Evolutionary conservation across 2,329 filamentous ascomycete species (phyloP).

Genomic region (Aspergillus terreus): DNA sequence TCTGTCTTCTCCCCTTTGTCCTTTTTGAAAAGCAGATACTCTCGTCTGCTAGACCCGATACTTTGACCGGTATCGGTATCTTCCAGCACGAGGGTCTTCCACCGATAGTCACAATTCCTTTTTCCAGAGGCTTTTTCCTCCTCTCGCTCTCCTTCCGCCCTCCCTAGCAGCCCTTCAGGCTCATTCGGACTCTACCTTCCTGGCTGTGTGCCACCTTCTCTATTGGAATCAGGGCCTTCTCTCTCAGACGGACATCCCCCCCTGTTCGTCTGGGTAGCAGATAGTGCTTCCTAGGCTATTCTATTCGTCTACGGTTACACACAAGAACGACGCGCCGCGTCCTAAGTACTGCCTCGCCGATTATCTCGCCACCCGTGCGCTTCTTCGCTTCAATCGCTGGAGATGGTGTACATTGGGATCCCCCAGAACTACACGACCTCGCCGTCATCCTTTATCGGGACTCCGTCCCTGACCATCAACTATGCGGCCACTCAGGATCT

Average conservation of each 20-base stretch:
- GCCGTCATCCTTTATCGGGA: slow-evolving; percentile 70
- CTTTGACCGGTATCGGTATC: slow-evolving; percentile 79
- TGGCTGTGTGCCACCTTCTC: slow-evolving; percentile 68
- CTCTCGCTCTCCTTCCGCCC: slow-evolving; percentile 74
- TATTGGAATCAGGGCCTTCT: slow-evolving; percentile 82
- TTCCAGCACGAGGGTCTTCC: slow-evolving; percentile 60
- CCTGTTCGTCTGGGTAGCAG: slow-evolving; percentile 95
- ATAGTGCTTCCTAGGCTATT: slow-evolving; percentile 75
- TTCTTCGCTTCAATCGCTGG: slow-evolving; percentile 31
- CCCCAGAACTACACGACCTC: slow-evolving; percentile 79
- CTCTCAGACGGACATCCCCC: slow-evolving; percentile 80
- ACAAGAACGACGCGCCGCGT: slow-evolving; percentile 11
- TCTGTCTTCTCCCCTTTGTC: slow-evolving; percentile 16
- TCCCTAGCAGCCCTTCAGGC: slow-evolving; percentile 69
- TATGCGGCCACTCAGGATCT: slow-evolving; percentile 88
- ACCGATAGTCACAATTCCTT: slow-evolving; percentile 79
- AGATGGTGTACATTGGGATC: slow-evolving; percentile 82
- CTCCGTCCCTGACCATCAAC: slow-evolving; percentile 93
- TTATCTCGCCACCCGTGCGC: slow-evolving; percentile 8
- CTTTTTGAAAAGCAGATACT: slow-evolving; percentile 51
- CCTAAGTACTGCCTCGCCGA: slow-evolving; percentile 1
- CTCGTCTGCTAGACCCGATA: slow-evolving; percentile 84
- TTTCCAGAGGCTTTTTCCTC: slow-evolving; percentile 75
- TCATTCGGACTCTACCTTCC: slow-evolving; percentile 62
- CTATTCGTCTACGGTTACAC: slow-evolving; percentile 22